Base-by-base conservation (phyloP, 371 early-diverging fungal genomes). In the Apophysomyces trapeziformis region DNA sequence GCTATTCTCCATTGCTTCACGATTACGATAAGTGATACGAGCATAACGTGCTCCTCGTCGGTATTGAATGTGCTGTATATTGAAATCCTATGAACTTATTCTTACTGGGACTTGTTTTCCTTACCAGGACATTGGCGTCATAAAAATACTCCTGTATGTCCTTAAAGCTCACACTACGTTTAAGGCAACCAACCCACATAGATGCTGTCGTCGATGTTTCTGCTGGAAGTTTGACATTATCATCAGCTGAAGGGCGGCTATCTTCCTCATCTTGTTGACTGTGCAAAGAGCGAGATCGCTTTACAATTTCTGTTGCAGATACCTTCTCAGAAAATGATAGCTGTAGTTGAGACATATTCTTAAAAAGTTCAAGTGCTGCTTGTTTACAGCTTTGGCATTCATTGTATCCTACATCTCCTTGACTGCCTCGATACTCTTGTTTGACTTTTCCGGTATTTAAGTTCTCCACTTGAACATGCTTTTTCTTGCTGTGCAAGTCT, bases 1-100 rank as follows among this genome's bases (percentile, higher is more conserved):
- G 54, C 54, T 50, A 9, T 50, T 21, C 21, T 18, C 21, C 54
- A 50, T 50, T 50, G 54, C 54, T 50, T 50, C 54, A 18, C 54
- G 54, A 0, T n/a, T 50, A 11, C 54, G 32, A 50, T 50, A 50
- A 7, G 54, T 50, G 9, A 50, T 18, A 21, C 54, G 2, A 6
- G 54, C 54, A 50, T 50, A 50, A 21, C 21, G 16, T 21, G 16
- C 54, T 4, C 21, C 21, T 16, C 54, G 54, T 50, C 54, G 54
- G 54, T 50, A 50, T 21, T 50, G 54, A 50, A 50, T 50, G 4
- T 50, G 54, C 54, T 50, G 21, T 11, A 21, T 7, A 50, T 18
- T 50, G 8, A 21, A 7, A 50, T 18, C 5, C 35, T n/a, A 9
- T 21, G 8, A 21, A 9, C 21, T 21, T 18, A 21, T 50, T 47